Evolutionary conservation across 805 yeast genomes (phyloP).

Genomic region (Starmerella powellii): DNA sequence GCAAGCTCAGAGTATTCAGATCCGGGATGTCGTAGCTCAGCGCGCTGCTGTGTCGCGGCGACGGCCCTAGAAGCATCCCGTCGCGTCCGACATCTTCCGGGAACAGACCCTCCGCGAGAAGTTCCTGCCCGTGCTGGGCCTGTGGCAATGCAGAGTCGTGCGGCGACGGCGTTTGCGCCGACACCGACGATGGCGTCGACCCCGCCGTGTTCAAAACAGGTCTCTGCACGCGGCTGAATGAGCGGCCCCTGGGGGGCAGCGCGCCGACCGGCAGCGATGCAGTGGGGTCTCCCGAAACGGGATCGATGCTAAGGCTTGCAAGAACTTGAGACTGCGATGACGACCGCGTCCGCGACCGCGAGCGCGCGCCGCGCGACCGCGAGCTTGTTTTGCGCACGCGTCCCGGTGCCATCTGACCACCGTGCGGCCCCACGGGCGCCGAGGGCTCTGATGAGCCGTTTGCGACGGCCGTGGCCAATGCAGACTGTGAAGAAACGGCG

Average conservation of each 20-base stretch:
- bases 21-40: slow-evolving; percentile 7
- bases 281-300: neutral
- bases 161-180: neutral
- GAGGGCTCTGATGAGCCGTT: too few relatives aligned
- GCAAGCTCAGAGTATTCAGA: slow-evolving; percentile 5
- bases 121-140: too few relatives aligned
- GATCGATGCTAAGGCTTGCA: slow-evolving; percentile 1
- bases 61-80: neutral
- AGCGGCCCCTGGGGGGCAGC: slow-evolving; percentile 8
- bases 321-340: slow-evolving; percentile 12
- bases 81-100: too few relatives aligned
- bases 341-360: slow-evolving; percentile 13
- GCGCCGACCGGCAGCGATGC: neutral
- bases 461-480: neutral
- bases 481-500: too few relatives aligned
- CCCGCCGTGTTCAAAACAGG: slow-evolving; percentile 1
- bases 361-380: slow-evolving; percentile 18
- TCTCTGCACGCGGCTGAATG: slow-evolving; percentile 8
- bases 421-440: slow-evolving; percentile 5
- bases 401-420: slow-evolving; percentile 15
- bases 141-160: neutral
- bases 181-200: neutral
- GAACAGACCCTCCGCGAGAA: too few relatives aligned
- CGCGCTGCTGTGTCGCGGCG: neutral
- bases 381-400: slow-evolving; percentile 15